Evolutionary conservation across 2,329 filamentous ascomycete species (phyloP).

Genomic region (Rasamsonia emersonii): DNA sequence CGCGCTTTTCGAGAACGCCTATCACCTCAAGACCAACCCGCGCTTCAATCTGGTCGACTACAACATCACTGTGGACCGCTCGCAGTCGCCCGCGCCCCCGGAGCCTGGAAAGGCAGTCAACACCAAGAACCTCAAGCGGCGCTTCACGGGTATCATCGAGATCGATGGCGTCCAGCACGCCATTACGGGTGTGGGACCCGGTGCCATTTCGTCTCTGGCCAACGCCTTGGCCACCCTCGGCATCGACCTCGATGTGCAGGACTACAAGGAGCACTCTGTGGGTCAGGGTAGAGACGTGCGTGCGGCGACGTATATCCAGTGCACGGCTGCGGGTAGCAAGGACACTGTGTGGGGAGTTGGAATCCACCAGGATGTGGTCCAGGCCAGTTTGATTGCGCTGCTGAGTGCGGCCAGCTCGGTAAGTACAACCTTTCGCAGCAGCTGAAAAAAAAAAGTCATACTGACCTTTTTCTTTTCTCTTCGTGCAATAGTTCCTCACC

Average conservation of each 20-base stretch:
- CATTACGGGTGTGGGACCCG: constrained; percentile 74
- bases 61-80: constrained; percentile 77
- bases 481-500: constrained; percentile 55
- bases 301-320: constrained; percentile 94
- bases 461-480: not conserved
- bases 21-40: constrained; percentile 74
- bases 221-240: constrained; percentile 70
- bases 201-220: constrained; percentile 80
- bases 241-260: constrained; percentile 79
- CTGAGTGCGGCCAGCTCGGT: constrained; percentile 80
- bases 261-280: constrained; percentile 96
- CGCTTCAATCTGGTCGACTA: constrained; percentile 86
- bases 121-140: constrained; percentile 67
- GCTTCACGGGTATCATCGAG: constrained; percentile 76
- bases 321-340: constrained; percentile 57
- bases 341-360: constrained; percentile 77
- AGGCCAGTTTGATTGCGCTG: constrained; percentile 78
- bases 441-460: constrained; percentile 5
- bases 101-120: constrained; percentile 63
- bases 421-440: constrained; percentile 33
- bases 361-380: constrained; percentile 85
- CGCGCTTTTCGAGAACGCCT: constrained; percentile 77
- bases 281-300: constrained; percentile 73
- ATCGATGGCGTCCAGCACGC: constrained; percentile 73
- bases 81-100: constrained; percentile 61